Percentiles rank a stretch among this genome's conserved stretches.
phyloP scores from a whole-genome alignment of 1,284 basidiomycete species.

The Flammula alnicola region DNA sequence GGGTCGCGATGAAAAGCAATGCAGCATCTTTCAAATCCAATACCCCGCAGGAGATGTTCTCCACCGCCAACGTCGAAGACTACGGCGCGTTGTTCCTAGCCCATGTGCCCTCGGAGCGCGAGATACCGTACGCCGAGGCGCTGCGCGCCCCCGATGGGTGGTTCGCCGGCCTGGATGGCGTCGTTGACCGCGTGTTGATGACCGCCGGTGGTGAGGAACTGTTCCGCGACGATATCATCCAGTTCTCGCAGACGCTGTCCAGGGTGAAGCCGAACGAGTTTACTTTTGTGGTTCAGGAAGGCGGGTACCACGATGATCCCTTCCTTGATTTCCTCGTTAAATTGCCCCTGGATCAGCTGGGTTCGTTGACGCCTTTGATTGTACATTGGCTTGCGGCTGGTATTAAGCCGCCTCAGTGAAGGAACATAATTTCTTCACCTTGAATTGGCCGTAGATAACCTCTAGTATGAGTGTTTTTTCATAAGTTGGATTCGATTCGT shows the following conservation, averaged over 20 bases:
- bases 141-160: constrained; percentile 34
- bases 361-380: constrained; percentile 25
- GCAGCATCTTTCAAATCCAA: constrained; percentile 30
- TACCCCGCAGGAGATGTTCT: constrained; percentile 32
- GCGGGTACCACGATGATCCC: constrained; percentile 34
- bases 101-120: constrained; percentile 27
- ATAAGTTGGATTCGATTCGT: no score
- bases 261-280: constrained; percentile 27
- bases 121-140: constrained; percentile 33
- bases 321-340: constrained; percentile 26
- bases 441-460: no score
- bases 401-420: no score
- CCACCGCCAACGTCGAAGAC: constrained; percentile 10
- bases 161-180: constrained; percentile 35
- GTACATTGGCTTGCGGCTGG: constrained; percentile 31
- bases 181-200: constrained; percentile 39
- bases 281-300: constrained; percentile 33
- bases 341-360: constrained; percentile 20
- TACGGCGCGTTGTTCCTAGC: constrained; percentile 28
- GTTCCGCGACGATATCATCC: constrained; percentile 39
- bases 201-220: constrained; percentile 41
- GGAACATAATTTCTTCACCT: no score
- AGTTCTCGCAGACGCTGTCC: constrained; percentile 29
- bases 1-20: constrained; percentile 35
- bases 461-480: no score